Conservation (phyloP, 2,329 filamentous ascomycete species). For the Curvularia verruculosa region DNA sequence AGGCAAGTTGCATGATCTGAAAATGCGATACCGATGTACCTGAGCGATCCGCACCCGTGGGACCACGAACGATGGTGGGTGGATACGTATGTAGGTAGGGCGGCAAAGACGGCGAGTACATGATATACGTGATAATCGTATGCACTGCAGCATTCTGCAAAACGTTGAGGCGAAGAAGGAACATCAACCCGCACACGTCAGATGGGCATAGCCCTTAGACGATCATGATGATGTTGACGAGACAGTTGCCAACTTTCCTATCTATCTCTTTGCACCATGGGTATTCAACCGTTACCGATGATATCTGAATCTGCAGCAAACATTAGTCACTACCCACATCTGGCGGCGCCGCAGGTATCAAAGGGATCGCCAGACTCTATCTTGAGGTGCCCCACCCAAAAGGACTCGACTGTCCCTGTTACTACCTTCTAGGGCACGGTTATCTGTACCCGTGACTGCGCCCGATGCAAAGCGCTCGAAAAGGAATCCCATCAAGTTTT, state of each 20-base stretch:
- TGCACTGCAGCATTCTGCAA: background rate
- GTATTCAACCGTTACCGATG: background rate
- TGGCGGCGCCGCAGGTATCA: slow-evolving; percentile 2
- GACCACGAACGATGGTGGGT: slow-evolving; percentile 5
- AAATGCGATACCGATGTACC: slow-evolving; percentile 14
- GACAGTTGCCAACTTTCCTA: background rate
- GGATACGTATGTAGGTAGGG: background rate
- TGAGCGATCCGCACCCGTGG: slow-evolving; percentile 12
- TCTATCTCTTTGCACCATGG: background rate
- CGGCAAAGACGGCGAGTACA: slow-evolving; percentile 2
- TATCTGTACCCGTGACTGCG: slow-evolving; percentile 7
- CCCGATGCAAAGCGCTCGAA: slow-evolving; percentile 13
- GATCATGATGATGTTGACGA: background rate
- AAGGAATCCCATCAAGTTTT: slow-evolving; percentile 11
- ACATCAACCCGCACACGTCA: background rate
- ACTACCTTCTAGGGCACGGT: slow-evolving; percentile 6
- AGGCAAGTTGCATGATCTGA: slow-evolving; percentile 14
- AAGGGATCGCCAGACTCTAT: slow-evolving; percentile 3
- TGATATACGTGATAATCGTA: background rate
- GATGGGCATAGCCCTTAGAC: background rate
- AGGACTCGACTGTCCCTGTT: slow-evolving; percentile 10
- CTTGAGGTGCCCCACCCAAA: slow-evolving; percentile 7
- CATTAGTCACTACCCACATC: slow-evolving; percentile 3
- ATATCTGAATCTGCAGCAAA: background rate
- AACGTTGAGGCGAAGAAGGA: background rate